Conservation (phyloP, 805 yeast species). For the Huiozyma sinensis region DNA sequence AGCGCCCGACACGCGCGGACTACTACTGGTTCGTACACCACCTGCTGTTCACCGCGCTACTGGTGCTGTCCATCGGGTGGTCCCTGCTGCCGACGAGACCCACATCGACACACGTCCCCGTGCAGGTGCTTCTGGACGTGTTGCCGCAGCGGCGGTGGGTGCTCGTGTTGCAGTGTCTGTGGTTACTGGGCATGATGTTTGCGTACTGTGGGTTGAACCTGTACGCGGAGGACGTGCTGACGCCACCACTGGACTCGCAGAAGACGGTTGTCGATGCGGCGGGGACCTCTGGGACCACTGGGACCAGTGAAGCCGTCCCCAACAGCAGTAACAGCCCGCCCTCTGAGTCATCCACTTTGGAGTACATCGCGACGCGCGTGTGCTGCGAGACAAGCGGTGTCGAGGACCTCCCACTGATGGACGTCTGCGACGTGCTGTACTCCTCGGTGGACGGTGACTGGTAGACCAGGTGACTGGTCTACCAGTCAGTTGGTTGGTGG, state of each 20-base stretch:
- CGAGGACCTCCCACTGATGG: conserved; percentile 68
- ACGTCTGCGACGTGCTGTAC: conserved; percentile 58
- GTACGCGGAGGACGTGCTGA: conserved; percentile 68
- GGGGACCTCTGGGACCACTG: conserved; percentile 4
- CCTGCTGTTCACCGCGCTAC: conserved; percentile 48
- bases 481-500: too few relatives aligned
- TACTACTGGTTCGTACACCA: conserved; percentile 83
- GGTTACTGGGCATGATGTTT: conserved; percentile 61
- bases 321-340: not conserved
- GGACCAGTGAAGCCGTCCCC: not conserved
- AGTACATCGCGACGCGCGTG: conserved; percentile 27
- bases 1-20: conserved; percentile 32
- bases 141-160: conserved; percentile 91
- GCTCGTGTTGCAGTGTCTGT: conserved; percentile 59
- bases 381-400: conserved; percentile 69
- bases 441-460: conserved; percentile 3
- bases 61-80: conserved; percentile 60
- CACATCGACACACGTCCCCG: conserved; percentile 1
- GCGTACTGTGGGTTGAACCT: conserved; percentile 58
- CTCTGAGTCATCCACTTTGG: not conserved
- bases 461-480: not conserved
- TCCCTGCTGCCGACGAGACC: conserved; percentile 40
- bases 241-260: conserved; percentile 46
- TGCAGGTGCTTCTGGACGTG: conserved; percentile 2
- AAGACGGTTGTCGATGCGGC: conserved; percentile 48